Evolutionary conservation across 495 filamentous ascomycete species (phyloP), one percentile per base, ranked within the genome.

Genomic region (Hypoxylon rickii): DNA sequence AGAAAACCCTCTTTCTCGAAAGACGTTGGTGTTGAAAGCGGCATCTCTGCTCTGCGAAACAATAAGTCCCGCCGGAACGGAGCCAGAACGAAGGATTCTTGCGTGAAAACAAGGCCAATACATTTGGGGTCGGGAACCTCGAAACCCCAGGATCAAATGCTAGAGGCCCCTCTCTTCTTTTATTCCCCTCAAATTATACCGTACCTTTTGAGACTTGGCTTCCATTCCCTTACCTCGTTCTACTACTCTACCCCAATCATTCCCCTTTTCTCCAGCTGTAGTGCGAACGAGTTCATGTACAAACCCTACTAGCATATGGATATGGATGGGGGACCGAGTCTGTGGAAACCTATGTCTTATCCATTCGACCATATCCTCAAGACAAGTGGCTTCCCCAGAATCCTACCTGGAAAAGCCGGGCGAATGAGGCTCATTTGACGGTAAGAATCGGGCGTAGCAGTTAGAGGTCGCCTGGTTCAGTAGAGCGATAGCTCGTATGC

Each of bases 381-480:
- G 36, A 21, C 24, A 29, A 10, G 39, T 3, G 13, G 11, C 31
- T 53, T 57, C 52, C 58, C 58, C 47, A 46, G 52, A 49, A 62
- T 62, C 48, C 53, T 45, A 58, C 59, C 44, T 63, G 5, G 39
- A 18, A 36, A 58, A 58, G 32, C 49, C 34, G 40, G 49, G 59
- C 49, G 44, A 41, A 4, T 54, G 53, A 63, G 59, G 52, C 49
- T 57, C 49, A 44, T 29, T 55, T 38, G 47, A 11, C 26, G 40
- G 24, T 19, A 37, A 29, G 10, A 3, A 16, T 20, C 42, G 17
- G 47, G 47, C 37, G 26, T 36, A 29, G 31, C 3, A 7, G 18
- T 4, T 31, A n/a, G 37, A 15, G 33, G 16, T 44, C 29, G 38
- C 49, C 44, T 38, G 11, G 34, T 38, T 49, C 49, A 43, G 46